These are phyloP conservation scores for Penicillium sp. DNA, from an alignment of 2,329 filamentous ascomycete genomes.

Conservation along the genomic window DNA sequence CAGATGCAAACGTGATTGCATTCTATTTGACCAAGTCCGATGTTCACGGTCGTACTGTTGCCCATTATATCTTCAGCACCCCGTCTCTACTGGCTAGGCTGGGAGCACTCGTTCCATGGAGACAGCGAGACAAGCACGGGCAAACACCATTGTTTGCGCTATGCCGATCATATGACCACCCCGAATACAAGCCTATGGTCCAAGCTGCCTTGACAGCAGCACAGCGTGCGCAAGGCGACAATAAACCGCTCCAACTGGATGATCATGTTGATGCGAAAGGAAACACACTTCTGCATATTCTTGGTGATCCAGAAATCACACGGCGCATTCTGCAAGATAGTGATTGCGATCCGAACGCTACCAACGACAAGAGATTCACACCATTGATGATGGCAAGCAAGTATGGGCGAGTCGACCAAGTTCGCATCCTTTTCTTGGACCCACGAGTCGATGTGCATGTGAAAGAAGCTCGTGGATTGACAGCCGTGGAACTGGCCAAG, in stretches of 20 bases:
- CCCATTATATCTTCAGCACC: constrained; percentile 94
- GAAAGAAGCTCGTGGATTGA: constrained; percentile 83
- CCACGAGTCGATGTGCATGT: constrained; percentile 81
- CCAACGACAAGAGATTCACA: constrained; percentile 93
- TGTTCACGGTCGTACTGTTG: constrained; percentile 80
- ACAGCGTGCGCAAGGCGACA: constrained; percentile 72
- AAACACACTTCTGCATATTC: constrained; percentile 93
- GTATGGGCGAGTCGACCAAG: constrained; percentile 92
- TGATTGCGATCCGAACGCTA: constrained; percentile 94
- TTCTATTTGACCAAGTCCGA: constrained; percentile 77
- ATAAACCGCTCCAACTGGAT: constrained; percentile 80
- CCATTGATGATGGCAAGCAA: constrained; percentile 98
- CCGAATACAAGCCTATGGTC: constrained; percentile 85
- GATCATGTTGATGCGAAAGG: constrained; percentile 91
- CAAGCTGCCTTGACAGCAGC: constrained; percentile 76
- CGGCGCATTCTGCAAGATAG: constrained; percentile 75
- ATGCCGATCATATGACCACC: constrained; percentile 92
- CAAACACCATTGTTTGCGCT: constrained; percentile 97
- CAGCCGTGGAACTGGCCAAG: constrained; percentile 93
- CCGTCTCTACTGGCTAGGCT: constrained; percentile 77
- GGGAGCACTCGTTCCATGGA: constrained; percentile 80
- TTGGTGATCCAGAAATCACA: constrained; percentile 80
- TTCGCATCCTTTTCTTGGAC: constrained; percentile 83
- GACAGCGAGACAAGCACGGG: constrained; percentile 89
- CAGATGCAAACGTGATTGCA: constrained; percentile 58